Evolutionary conservation across 495 filamentous ascomycete species (phyloP), one percentile per base, ranked within the genome.

Genomic region (Filosporella fistucella): DNA sequence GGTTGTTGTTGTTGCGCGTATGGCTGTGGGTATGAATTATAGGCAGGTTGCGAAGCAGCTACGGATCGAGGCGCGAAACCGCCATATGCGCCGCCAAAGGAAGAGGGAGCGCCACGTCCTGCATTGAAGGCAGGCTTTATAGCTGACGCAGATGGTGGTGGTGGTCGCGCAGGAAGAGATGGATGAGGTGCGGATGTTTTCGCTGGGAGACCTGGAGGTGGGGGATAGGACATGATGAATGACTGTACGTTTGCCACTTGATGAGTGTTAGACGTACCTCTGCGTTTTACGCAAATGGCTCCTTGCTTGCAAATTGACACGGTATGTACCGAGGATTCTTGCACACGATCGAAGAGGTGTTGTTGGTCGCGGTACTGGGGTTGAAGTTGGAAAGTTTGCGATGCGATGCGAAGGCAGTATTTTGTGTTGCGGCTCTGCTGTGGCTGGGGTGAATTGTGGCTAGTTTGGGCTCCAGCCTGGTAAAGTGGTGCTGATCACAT

Each of bases 141-240:
- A 37, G 76, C 66, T n/a, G 70, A 21, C 68, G 63, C 28, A 21
- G 81, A 71, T 26, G 84, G 68, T 23, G 82, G 80, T 14, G 90
- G 89, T 23, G 90, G 90, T 22, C 89, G 85, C 39, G 91, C 81
- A 39, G 91, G 91, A 28, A 96, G 84, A 42, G 84, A 86, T 41
- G 91, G 90, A 36, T 95, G 85, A 32, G 83, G 81, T 20, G 86
- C 69, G 75, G 77, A 54, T 59, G 63, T 37, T 47, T 58, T 45
- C 49, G 67, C 65, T 57, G 75, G 79, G 60, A 85, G 77, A 84
- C 89, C 88, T 86, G 89, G 87, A 83, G 88, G 88, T 59, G 87
- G 86, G 61, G 88, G 86, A 76, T 89, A 90, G 67, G 89, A 84
- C 90, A 95, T 94, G 84, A 86, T 90, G 86, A 90, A 90, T 70